A percentile compares a stretch with the other conserved stretches of the same genome.
Conservation (phyloP, 495 filamentous ascomycete species). For the Daldinia decipiens region DNA sequence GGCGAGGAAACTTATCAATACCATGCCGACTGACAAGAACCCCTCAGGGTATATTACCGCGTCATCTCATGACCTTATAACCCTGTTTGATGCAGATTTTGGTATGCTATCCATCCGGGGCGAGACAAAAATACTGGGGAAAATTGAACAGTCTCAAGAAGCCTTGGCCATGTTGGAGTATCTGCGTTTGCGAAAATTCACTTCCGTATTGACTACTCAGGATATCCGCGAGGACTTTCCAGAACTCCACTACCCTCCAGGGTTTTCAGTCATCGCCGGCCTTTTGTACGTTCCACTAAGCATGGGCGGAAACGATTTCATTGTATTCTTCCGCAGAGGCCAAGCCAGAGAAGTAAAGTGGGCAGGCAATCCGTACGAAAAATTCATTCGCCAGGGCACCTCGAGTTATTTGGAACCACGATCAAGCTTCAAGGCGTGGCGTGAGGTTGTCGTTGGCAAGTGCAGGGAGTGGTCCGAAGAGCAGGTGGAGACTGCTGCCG, state of each 20-base stretch:
- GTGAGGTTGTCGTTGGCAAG: slow-evolving; percentile 78
- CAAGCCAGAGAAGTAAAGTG: slow-evolving; percentile 84
- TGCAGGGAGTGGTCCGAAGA: slow-evolving; percentile 81
- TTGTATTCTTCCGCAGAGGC: slow-evolving; percentile 88
- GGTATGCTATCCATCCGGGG: slow-evolving; percentile 85
- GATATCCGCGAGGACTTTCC: slow-evolving; percentile 84
- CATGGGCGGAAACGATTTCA: slow-evolving; percentile 81
- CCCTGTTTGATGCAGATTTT: slow-evolving; percentile 88
- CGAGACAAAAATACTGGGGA: slow-evolving; percentile 88
- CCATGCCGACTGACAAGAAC: slow-evolving; percentile 80
- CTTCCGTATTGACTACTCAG: slow-evolving; percentile 80
- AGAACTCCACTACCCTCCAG: slow-evolving; percentile 81
- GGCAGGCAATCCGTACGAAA: slow-evolving; percentile 95
- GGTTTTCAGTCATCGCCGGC: slow-evolving; percentile 82
- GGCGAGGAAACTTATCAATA: slow-evolving; percentile 81
- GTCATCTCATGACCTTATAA: slow-evolving; percentile 86
- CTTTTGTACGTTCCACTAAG: slow-evolving; percentile 86
- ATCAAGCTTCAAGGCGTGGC: slow-evolving; percentile 80
- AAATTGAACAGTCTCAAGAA: slow-evolving; percentile 81
- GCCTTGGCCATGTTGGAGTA: slow-evolving; percentile 88
- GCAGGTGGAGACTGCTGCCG: slow-evolving; percentile 84
- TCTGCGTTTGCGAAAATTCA: slow-evolving; percentile 77
- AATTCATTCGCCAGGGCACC: slow-evolving; percentile 73
- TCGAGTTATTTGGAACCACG: slow-evolving; percentile 77
- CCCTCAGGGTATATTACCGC: slow-evolving; percentile 94